phyloP scores from a whole-genome alignment of 208 protist species.

The Trypanosoma cruzi region DNA sequence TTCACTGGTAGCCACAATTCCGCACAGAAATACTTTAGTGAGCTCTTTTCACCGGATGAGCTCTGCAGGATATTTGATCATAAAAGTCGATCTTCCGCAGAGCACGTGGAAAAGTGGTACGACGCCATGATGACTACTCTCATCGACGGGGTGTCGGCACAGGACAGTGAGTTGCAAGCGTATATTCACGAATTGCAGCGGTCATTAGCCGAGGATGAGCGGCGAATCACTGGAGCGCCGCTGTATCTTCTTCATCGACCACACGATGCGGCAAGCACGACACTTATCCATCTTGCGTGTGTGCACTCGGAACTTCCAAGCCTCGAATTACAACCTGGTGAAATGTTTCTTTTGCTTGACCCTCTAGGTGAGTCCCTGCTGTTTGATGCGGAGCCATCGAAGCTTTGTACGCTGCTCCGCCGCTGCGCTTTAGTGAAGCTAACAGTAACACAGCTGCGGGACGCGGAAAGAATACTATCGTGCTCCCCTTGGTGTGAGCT shows the following conservation, averaged over 20 bases:
- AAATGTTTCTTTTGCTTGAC: constrained; percentile 28
- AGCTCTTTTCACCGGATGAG: constrained; percentile 18
- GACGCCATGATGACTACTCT: constrained; percentile 37
- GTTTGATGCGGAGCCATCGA: constrained; percentile 43
- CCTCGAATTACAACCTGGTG: constrained; percentile 52
- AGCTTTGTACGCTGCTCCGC: constrained; percentile 29
- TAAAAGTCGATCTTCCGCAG: constrained; percentile 34
- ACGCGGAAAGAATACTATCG: constrained; percentile 21
- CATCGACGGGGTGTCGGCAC: constrained; percentile 2
- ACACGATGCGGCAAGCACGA: constrained; percentile 28
- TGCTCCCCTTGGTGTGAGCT: constrained; percentile 7
- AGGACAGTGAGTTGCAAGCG: constrained; percentile 23
- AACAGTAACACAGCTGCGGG: constrained; percentile 29
- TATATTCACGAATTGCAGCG: constrained; percentile 25
- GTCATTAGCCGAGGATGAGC: not conserved
- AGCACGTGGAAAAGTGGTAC: constrained; percentile 47
- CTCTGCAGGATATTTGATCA: constrained; percentile 34
- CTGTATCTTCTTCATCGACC: constrained; percentile 47
- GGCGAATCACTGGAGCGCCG: constrained; percentile 22
- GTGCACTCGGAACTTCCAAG: constrained; percentile 33
- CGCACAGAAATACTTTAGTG: constrained; percentile 17
- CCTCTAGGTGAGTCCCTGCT: constrained; percentile 14
- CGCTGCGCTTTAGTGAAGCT: constrained; percentile 30
- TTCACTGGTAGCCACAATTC: not conserved
- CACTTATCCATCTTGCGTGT: constrained; percentile 13